phyloP scores from a whole-genome alignment of 768 basidiomycete genomes.

The Lentinula sp. region DNA sequence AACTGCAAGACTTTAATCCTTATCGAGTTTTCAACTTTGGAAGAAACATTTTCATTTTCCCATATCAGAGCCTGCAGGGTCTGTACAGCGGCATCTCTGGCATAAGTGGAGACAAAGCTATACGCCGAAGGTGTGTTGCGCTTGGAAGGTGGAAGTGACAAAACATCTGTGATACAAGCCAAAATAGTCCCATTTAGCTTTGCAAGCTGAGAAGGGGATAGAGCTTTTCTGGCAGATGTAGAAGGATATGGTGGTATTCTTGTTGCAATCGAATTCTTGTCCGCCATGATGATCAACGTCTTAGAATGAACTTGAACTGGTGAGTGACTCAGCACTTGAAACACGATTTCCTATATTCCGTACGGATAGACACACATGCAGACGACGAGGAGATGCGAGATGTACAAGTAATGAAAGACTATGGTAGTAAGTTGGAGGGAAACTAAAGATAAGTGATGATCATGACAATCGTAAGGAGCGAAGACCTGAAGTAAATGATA shows the following conservation, averaged over 20 bases:
- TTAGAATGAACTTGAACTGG: neutral
- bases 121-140: constrained; percentile 37
- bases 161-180: constrained; percentile 35
- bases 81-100: constrained; percentile 47
- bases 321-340: neutral
- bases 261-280: neutral
- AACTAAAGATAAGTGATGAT: neutral
- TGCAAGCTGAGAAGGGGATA: constrained; percentile 47
- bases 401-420: neutral
- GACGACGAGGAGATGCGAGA: neutral
- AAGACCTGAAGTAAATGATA: neutral
- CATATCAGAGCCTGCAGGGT: constrained; percentile 55
- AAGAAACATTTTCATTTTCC: constrained; percentile 24
- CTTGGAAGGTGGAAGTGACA: constrained; percentile 43
- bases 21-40: constrained; percentile 39
- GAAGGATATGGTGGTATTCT: constrained; percentile 52
- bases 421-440: neutral
- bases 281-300: neutral
- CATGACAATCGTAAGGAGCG: neutral
- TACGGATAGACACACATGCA: neutral
- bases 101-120: constrained; percentile 52
- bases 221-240: constrained; percentile 33
- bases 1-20: constrained; percentile 45
- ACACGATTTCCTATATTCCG: neutral
- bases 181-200: constrained; percentile 43